Base-by-base conservation (phyloP, 106 monocot species). In the Chionographis japonica region DNA sequence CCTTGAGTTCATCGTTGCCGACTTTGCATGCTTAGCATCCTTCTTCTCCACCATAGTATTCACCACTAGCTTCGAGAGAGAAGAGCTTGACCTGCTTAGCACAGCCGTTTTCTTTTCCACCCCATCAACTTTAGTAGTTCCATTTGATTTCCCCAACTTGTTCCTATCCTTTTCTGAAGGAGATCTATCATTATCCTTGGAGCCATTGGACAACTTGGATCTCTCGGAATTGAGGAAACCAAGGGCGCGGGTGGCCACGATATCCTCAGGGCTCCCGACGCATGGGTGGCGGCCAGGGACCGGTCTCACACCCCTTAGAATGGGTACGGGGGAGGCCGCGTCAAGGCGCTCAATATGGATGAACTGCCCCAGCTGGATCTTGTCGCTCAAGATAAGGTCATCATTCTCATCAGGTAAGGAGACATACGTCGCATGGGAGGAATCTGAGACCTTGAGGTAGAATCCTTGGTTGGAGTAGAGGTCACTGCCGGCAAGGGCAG, bases 361-460 rank as follows among this genome's bases (percentile, higher is more conserved):
- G 66, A 90, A 94, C 38, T 94, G 94, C 9, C 94, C 94, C 12
- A 94, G 36, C 58, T 94, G 94, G 53, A 94, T 77, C 68, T 87
- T 94, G 60, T 94, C 87, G 20, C 90, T 90, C 50, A 87, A 82
- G 54, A 94, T 90, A 35, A 94, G 87, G 59, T 94, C 94, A 62
- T 90, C 73, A 6, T 94, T 84, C 54, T 90, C 90, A 19, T 90
- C 84, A 3, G 82, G 68, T 35, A 94, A 77, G 41, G 87, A 82
- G 4, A 85, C 90, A 37, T 90, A 94, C 13, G 94, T 83, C 6
- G 94, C 94, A 78, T 94, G 90, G 10, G 94, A 86, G 37, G 94
- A 94, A 66, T 94, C 94, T 0, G 94, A 94, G 70, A 94, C 86
- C 62, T 94, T 94, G 36, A 94, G 82, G 61, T 87, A 94, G 71